Percentiles rank a stretch among this genome's conserved stretches.
Conservation (phyloP, 2,329 filamentous ascomycete genomes). For the Claviceps pusilla region DNA sequence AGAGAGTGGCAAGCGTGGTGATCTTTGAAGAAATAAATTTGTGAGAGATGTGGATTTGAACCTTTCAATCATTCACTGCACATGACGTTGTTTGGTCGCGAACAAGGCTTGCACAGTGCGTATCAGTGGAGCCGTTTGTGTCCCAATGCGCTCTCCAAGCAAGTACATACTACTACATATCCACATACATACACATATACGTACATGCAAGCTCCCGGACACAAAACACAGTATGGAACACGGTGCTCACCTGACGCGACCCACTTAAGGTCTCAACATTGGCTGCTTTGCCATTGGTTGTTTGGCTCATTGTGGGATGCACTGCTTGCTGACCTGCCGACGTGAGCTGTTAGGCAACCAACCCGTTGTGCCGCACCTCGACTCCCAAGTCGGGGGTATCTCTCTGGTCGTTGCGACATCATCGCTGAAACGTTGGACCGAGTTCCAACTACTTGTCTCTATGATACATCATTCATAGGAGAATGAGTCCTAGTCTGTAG, state of each 20-base stretch:
- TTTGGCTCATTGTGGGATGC: neutral
- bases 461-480: neutral
- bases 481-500: neutral
- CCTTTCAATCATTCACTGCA: no score
- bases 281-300: neutral
- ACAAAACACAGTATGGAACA: neutral
- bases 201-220: no score
- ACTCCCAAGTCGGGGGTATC: neutral
- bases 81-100: neutral
- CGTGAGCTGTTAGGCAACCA: neutral
- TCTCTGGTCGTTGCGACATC: neutral
- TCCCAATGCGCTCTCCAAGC: no score
- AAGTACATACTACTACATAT: no score
- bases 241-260: slow-evolving; percentile 6
- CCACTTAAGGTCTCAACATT: neutral
- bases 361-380: neutral
- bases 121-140: neutral
- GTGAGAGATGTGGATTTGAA: no score
- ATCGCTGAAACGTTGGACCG: neutral
- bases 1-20: neutral
- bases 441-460: neutral
- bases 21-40: no score
- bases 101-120: neutral
- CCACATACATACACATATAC: no score
- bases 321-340: neutral